phyloP scores from a whole-genome alignment of 2,329 filamentous ascomycete genomes.

The Fusarium annulatum region DNA sequence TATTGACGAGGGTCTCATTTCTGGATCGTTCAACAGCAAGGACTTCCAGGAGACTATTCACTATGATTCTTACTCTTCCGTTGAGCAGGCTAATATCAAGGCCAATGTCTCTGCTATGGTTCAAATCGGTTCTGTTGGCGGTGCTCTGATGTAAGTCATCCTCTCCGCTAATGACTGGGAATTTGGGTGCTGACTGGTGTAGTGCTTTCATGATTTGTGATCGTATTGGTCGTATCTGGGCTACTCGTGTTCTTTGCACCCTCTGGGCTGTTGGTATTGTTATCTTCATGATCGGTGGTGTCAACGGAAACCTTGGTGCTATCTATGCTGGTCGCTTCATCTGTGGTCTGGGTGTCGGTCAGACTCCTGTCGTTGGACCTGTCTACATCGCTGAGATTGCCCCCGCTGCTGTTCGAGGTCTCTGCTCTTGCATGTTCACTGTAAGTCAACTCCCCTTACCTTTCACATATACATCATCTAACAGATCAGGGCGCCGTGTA shows the following conservation, averaged over 20 bases:
- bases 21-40: slow-evolving; percentile 74
- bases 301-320: slow-evolving; percentile 63
- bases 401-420: slow-evolving; percentile 74
- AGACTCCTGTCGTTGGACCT: slow-evolving; percentile 74
- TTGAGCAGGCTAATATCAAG: slow-evolving; percentile 73
- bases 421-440: slow-evolving; percentile 72
- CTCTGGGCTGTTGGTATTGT: slow-evolving; percentile 69
- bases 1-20: slow-evolving; percentile 84
- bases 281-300: slow-evolving; percentile 65
- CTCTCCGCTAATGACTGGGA: not conserved
- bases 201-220: slow-evolving; percentile 70
- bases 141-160: slow-evolving; percentile 66
- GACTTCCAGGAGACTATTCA: slow-evolving; percentile 71
- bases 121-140: slow-evolving; percentile 79
- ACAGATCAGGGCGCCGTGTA: slow-evolving; percentile 66
- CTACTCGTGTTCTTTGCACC: slow-evolving; percentile 66
- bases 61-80: slow-evolving; percentile 62
- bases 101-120: slow-evolving; percentile 86
- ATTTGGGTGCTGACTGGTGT: not conserved
- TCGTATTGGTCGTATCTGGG: slow-evolving; percentile 71
- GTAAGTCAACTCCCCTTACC: not conserved
- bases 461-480: not conserved
- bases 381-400: slow-evolving; percentile 80
- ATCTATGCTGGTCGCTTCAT: slow-evolving; percentile 76
- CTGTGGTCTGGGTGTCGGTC: slow-evolving; percentile 73